These are phyloP conservation scores for Yarrowia sp. DNA, from an alignment of 805 yeast species.

Conservation along the genomic window DNA sequence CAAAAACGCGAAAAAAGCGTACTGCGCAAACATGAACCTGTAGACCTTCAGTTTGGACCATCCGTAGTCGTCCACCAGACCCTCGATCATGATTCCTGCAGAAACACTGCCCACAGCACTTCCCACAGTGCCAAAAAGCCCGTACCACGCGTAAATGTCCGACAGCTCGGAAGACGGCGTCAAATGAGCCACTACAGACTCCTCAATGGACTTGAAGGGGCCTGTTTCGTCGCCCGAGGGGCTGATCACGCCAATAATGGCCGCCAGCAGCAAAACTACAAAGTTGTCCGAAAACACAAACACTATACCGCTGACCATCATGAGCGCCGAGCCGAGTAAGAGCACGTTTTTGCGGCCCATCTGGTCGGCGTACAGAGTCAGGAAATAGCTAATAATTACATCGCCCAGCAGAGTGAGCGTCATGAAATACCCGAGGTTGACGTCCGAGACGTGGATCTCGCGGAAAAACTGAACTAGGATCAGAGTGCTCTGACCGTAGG, in stretches of 20 bases:
- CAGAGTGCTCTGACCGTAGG: slow-evolving; percentile 52
- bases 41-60: slow-evolving; percentile 58
- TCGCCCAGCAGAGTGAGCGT: slow-evolving; percentile 61
- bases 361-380: slow-evolving; percentile 57
- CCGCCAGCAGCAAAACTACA: slow-evolving; percentile 51
- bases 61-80: slow-evolving; percentile 41
- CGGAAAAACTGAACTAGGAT: slow-evolving; percentile 56
- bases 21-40: slow-evolving; percentile 62
- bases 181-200: slow-evolving; percentile 59
- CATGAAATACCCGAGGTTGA: slow-evolving; percentile 58
- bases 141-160: slow-evolving; percentile 66
- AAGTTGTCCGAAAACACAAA: slow-evolving; percentile 52
- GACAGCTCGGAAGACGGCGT: slow-evolving; percentile 54
- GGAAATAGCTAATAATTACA: slow-evolving; percentile 56
- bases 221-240: slow-evolving; percentile 68
- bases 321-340: slow-evolving; percentile 52
- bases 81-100: slow-evolving; percentile 52
- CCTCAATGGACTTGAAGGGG: slow-evolving; percentile 64
- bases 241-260: slow-evolving; percentile 60
- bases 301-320: slow-evolving; percentile 55
- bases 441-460: slow-evolving; percentile 54
- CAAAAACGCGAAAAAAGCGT: slow-evolving; percentile 60
- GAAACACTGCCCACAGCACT: slow-evolving; percentile 57
- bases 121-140: slow-evolving; percentile 57
- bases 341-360: slow-evolving; percentile 57